Percentiles rank a stretch among this genome's conserved stretches.
Evolutionary conservation across 2,329 filamentous ascomycete species (phyloP).

Genomic region (Nannizzia gypsea): DNA sequence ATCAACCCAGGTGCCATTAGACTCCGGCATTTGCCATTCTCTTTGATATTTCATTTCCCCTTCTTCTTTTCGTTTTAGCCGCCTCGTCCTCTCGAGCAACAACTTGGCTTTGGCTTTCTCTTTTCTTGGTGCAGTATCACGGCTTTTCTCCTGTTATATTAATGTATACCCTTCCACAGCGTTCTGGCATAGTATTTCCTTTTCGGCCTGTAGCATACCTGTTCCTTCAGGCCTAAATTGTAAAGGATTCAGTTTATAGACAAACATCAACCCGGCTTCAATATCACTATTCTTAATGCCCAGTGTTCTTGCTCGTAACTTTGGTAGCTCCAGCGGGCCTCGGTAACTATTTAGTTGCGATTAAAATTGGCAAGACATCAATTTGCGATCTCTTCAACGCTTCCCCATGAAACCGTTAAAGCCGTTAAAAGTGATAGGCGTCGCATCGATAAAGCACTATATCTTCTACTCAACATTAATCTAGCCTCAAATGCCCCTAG

Average conservation of each 20-base stretch:
- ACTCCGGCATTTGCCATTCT: no score
- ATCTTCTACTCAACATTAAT: background rate
- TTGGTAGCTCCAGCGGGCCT: background rate
- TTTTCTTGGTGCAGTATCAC: background rate
- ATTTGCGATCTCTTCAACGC: background rate
- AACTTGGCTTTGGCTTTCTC: background rate
- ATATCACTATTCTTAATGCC: background rate
- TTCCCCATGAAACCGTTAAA: background rate
- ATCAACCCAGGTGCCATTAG: no score
- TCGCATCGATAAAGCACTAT: background rate
- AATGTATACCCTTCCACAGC: conserved; percentile 1
- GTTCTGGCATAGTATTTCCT: background rate
- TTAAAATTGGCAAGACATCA: background rate
- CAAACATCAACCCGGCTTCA: background rate
- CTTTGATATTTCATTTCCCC: background rate
- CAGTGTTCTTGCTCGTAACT: background rate
- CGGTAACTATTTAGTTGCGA: background rate
- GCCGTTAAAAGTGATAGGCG: background rate
- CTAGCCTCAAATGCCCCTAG: conserved; percentile 45
- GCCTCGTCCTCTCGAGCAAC: background rate
- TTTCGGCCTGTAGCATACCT: background rate
- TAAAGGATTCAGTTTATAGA: background rate
- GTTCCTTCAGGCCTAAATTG: background rate
- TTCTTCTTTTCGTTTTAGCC: background rate
- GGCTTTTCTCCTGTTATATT: background rate